Base-by-base conservation (phyloP, 1,139 yeast genomes). In the Pichia sp. region DNA sequence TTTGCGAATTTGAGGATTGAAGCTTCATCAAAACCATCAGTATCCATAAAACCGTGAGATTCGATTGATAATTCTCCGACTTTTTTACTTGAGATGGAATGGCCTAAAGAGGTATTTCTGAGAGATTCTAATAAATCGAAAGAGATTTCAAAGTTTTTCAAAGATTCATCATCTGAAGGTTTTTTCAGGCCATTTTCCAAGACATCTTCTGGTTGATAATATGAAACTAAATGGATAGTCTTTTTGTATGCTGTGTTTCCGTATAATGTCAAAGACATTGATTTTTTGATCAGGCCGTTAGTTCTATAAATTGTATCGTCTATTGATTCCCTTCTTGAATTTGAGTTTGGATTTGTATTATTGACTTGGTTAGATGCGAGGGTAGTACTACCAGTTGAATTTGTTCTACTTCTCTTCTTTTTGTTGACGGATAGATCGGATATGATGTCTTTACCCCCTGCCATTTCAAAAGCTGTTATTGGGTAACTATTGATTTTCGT, bases 211-310 rank as follows among this genome's bases (percentile, higher is more conserved):
- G 89, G 83, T 46, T 77, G 73, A 61, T 88, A 90, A 65, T 90
- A 90, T 18, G 91, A 81, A 8, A 90, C 81, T 46, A 90, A 67
- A 61, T 91, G 96, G 48, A 85, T 77, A 0, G 88, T 81, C 57
- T 79, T 81, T 36, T 53, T 54, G 19, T 39, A 42, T 11, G 44
- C 15, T 10, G 47, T 42, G 10, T 52, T 51, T 18, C 51, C 46
- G 19, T 45, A 35, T 12, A 47, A 69, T 4, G 78, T 76, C 15
- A 89, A 70, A 5, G 91, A 81, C 54, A 90, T 72, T 0, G 97
- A 87, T 64, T 89, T 89, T 65, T 90, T 90, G 51, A 89, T 80
- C 42, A 90, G 72, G 0, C 96, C 96, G 48, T 79, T 79, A 47
- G 83, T 85, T 60, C 83, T 83, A 60, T 84, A 83, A 7, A 85